Conservation (phyloP, 139 green algal species). For the Coccomyxa sp. region DNA sequence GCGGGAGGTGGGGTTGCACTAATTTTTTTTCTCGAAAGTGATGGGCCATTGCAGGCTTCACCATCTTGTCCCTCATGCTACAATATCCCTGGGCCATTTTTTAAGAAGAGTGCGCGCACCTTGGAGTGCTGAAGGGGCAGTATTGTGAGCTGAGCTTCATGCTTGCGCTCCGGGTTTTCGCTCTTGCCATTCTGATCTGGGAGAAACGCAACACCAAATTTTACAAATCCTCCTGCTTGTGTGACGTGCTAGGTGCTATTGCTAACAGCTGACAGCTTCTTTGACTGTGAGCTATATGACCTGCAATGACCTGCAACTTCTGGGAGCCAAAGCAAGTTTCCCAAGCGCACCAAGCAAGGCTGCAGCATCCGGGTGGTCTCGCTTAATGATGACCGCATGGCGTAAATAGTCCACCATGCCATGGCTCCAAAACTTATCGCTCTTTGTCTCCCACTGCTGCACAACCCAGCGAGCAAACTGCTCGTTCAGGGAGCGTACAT, state of each 20-base stretch:
- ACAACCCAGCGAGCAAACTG: slow-evolving; percentile 31
- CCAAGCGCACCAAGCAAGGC: background rate
- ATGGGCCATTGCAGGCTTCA: too few relatives aligned
- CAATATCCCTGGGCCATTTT: too few relatives aligned
- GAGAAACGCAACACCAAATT: background rate
- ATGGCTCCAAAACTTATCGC: slow-evolving; percentile 22
- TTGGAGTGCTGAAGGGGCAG: slow-evolving; percentile 37
- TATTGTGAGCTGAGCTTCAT: slow-evolving; percentile 32
- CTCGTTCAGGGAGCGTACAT: slow-evolving; percentile 32
- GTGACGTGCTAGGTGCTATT: background rate
- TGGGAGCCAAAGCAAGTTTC: background rate
- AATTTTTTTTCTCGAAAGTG: too few relatives aligned
- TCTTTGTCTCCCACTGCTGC: slow-evolving; percentile 21
- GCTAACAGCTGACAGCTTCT: background rate
- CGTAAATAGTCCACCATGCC: slow-evolving; percentile 35
- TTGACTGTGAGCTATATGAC: background rate
- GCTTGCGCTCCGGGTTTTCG: background rate
- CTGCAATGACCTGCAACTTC: background rate
- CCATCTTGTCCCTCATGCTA: too few relatives aligned
- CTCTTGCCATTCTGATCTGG: background rate
- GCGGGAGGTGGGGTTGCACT: too few relatives aligned
- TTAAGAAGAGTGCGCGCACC: background rate
- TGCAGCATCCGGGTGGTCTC: slow-evolving; percentile 7
- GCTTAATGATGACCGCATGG: slow-evolving; percentile 29
- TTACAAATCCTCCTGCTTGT: background rate